Percentiles rank a stretch among this genome's conserved stretches.
These are phyloP conservation scores for Carex kokanica DNA, from an alignment of 176 grass and related monocot genomes.

Conservation along the genomic window DNA sequence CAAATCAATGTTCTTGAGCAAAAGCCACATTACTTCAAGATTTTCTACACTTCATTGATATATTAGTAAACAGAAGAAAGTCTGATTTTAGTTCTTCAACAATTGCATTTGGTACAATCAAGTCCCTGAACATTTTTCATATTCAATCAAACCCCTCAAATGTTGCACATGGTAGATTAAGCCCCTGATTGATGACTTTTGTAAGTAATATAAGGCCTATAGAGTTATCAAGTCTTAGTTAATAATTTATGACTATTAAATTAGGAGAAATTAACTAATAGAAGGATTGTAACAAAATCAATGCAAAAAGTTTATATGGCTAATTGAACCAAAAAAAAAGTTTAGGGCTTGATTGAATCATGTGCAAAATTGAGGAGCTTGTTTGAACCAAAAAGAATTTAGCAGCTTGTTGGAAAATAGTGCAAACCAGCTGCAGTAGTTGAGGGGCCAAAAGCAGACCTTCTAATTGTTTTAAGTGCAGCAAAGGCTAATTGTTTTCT, in stretches of 20 bases:
- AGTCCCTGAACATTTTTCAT: too few species aligned
- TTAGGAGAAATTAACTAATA: not conserved
- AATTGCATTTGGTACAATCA: not conserved
- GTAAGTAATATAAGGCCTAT: not conserved
- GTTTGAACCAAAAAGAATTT: not conserved
- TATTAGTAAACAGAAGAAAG: not conserved
- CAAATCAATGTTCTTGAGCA: not conserved
- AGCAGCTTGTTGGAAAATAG: not conserved
- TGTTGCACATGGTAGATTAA: not conserved
- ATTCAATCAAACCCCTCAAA: not conserved
- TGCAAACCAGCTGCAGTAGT: not conserved
- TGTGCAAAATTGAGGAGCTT: not conserved
- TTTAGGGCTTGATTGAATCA: not conserved
- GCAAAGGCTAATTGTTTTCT: not conserved
- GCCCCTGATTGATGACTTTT: not conserved
- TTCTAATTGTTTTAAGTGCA: not conserved
- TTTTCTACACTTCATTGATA: not conserved
- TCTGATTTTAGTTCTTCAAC: not conserved
- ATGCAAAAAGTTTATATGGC: not conserved
- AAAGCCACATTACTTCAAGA: not conserved
- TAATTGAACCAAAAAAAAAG: not conserved
- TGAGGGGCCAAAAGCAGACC: not conserved
- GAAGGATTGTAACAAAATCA: not conserved
- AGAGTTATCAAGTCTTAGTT: not conserved
- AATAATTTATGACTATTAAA: slow-evolving; percentile 3